Percentiles rank a stretch among this genome's conserved stretches.
Evolutionary conservation across 106 monocot species (phyloP).

Genomic region (Dioscorea dumetorum): DNA sequence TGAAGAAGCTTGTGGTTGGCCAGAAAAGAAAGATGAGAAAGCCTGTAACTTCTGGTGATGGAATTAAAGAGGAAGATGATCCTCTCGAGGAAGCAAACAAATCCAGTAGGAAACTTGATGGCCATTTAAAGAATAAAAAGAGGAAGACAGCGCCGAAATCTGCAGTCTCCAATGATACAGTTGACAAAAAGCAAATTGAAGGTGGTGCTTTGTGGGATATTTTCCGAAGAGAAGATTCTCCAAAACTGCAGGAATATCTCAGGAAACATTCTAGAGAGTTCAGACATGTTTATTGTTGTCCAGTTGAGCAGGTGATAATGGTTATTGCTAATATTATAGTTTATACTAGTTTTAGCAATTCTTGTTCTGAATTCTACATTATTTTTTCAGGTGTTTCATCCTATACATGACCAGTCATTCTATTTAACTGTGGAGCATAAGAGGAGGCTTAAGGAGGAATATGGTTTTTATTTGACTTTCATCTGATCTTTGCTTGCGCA

Average conservation of each 20-base stretch:
- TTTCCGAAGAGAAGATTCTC: conserved; percentile 71
- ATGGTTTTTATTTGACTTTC: conserved; percentile 20
- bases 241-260: conserved; percentile 59
- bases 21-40: neutral
- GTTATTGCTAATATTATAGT: neutral
- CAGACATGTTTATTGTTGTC: conserved; percentile 50
- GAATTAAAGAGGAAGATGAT: neutral
- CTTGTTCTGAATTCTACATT: neutral
- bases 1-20: neutral
- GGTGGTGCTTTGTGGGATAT: conserved; percentile 93
- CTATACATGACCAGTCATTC: conserved; percentile 71
- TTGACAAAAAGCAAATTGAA: conserved; percentile 5
- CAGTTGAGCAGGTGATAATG: conserved; percentile 39
- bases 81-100: neutral
- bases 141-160: neutral
- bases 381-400: conserved; percentile 42
- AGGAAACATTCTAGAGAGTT: conserved; percentile 59
- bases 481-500: neutral
- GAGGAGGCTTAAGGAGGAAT: conserved; percentile 69
- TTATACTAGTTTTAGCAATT: neutral
- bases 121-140: neutral
- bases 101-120: neutral
- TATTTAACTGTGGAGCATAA: conserved; percentile 67
- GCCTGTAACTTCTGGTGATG: neutral
- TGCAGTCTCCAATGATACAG: neutral